Conservation (phyloP, 306 rosid species). For the Prinsepia uniflora region DNA sequence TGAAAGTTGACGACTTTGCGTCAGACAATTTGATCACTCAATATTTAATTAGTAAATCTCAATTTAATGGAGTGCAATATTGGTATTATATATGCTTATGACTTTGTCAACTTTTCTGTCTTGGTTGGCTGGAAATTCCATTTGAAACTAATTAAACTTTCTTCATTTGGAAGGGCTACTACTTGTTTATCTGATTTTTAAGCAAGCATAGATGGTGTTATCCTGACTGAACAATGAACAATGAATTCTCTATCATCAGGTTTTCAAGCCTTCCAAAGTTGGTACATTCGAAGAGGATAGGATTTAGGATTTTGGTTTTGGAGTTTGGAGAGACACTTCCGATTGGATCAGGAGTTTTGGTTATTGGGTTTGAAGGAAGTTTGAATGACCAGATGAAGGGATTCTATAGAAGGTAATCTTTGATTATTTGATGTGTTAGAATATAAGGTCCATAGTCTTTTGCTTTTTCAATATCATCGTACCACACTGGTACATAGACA, state of each 20-base stretch:
- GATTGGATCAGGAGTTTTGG: conserved; percentile 57
- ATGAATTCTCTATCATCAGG: conserved; percentile 49
- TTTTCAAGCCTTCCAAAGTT: conserved; percentile 55
- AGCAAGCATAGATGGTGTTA: neutral
- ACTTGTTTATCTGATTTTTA: neutral
- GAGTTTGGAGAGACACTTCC: conserved; percentile 61
- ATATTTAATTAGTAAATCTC: neutral
- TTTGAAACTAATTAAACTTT: neutral
- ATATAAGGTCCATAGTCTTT: neutral
- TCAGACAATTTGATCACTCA: neutral
- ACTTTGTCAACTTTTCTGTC: neutral
- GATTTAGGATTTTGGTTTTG: conserved; percentile 72
- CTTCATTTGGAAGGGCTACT: neutral
- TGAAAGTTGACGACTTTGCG: neutral
- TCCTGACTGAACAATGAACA: conserved; percentile 3
- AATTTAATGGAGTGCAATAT: neutral
- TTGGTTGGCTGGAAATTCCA: neutral
- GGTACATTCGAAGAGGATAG: conserved; percentile 60
- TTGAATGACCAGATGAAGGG: conserved; percentile 92
- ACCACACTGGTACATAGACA: too few relatives aligned
- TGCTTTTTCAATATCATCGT: neutral
- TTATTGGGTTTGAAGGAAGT: conserved; percentile 62
- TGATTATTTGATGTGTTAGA: neutral
- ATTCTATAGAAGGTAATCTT: conserved; percentile 65
- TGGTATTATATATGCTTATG: neutral